Evolutionary conservation across 2,329 filamentous ascomycete species (phyloP).

Genomic region (Juglanconis sp.): DNA sequence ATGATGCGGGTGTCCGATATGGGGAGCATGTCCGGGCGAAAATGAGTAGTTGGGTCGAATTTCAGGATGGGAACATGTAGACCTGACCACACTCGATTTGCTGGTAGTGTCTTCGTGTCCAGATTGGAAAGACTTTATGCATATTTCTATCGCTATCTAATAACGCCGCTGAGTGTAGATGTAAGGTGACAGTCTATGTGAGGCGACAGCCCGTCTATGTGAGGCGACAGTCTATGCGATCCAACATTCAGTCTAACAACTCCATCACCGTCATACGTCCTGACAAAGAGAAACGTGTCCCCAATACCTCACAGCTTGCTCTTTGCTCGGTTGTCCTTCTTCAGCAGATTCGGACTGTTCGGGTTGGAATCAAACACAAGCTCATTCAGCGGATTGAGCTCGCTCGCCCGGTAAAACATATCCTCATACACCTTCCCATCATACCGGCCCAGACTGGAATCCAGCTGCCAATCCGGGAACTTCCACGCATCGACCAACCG

Average conservation of each 20-base stretch:
- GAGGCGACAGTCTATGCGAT: neutral
- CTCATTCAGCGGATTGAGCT: slow-evolving; percentile 71
- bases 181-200: neutral
- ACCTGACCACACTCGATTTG: neutral
- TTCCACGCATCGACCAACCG: slow-evolving; percentile 71
- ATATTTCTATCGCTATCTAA: neutral
- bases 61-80: neutral
- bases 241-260: neutral
- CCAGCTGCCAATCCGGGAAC: slow-evolving; percentile 76
- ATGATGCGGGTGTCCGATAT: neutral
- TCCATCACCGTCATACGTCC: neutral
- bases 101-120: neutral
- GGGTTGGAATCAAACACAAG: slow-evolving; percentile 72
- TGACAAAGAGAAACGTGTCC: neutral
- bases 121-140: neutral
- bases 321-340: slow-evolving; percentile 50
- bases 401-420: slow-evolving; percentile 68
- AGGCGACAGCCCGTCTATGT: neutral
- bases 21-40: slow-evolving; percentile 1
- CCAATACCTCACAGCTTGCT: slow-evolving; percentile 43
- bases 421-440: slow-evolving; percentile 78
- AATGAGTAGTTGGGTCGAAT: neutral
- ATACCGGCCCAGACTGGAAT: slow-evolving; percentile 65
- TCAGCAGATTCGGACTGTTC: slow-evolving; percentile 57
- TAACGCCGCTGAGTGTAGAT: neutral